A percentile compares a stretch with the other conserved stretches of the same genome.
These are phyloP conservation scores for Monosporascus ibericus DNA, from an alignment of 2,329 filamentous ascomycete species.

Conservation along the genomic window DNA sequence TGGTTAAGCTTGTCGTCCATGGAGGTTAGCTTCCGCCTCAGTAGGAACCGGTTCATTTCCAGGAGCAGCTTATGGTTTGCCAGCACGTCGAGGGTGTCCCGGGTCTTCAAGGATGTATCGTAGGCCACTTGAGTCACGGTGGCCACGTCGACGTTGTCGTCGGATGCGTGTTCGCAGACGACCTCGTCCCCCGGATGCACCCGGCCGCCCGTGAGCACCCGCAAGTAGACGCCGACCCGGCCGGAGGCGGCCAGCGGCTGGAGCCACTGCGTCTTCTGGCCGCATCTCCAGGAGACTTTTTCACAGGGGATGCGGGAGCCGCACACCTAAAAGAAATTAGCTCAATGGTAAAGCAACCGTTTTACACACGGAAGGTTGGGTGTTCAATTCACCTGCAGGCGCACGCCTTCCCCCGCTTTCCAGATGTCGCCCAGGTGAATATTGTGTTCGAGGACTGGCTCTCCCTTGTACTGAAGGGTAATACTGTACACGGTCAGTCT, in stretches of 20 bases:
- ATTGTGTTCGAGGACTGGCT: slow-evolving; percentile 11
- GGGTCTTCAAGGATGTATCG: slow-evolving; percentile 17
- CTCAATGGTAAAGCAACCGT: too few relatives aligned
- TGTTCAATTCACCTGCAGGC: slow-evolving; percentile 5
- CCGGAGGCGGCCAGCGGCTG: slow-evolving; percentile 13
- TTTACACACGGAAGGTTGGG: too few relatives aligned
- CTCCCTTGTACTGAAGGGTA: slow-evolving; percentile 10
- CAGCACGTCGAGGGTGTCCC: slow-evolving; percentile 16
- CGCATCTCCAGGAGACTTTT: slow-evolving; percentile 20
- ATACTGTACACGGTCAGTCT: slow-evolving; percentile 1
- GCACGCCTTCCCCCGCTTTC: slow-evolving; percentile 13
- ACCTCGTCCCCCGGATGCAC: slow-evolving; percentile 15
- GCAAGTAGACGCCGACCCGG: slow-evolving; percentile 14
- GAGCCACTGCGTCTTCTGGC: slow-evolving; percentile 18
- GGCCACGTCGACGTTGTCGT: slow-evolving; percentile 11
- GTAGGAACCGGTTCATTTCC: slow-evolving; percentile 14
- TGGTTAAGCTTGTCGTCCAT: slow-evolving; percentile 12
- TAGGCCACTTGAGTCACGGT: slow-evolving; percentile 12
- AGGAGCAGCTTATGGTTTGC: slow-evolving; percentile 16
- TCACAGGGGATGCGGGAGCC: slow-evolving; percentile 16
- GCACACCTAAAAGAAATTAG: slow-evolving; percentile 5
- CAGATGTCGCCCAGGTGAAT: slow-evolving; percentile 18
- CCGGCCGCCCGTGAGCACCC: slow-evolving; percentile 13
- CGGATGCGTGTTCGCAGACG: slow-evolving; percentile 8
- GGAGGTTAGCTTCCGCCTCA: slow-evolving; percentile 6